Evolutionary conservation across 83 land plant genomes (phyloP).

Genomic region (Thuja plicata): DNA sequence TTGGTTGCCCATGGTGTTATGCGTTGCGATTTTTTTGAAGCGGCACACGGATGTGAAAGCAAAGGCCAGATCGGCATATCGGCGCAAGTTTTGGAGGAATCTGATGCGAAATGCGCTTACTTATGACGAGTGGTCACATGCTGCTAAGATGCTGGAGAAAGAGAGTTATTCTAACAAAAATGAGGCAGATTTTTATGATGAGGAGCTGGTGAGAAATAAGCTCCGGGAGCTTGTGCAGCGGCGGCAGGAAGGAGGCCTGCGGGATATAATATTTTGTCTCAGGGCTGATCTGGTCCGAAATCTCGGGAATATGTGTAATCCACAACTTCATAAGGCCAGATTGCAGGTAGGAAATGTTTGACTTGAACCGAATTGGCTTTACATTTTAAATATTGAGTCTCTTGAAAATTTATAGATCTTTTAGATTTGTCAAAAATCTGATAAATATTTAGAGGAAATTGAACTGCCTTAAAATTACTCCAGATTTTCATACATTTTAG

Average conservation of each 20-base stretch:
- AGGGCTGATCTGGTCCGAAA: slow-evolving; percentile 90
- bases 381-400: background rate
- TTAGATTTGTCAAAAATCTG: background rate
- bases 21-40: slow-evolving; percentile 53
- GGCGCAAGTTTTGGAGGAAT: slow-evolving; percentile 90
- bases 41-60: slow-evolving; percentile 57
- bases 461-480: background rate
- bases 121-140: slow-evolving; percentile 98
- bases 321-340: slow-evolving; percentile 90
- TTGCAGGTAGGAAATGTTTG: slow-evolving; percentile 41
- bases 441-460: background rate
- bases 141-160: slow-evolving; percentile 93
- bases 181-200: slow-evolving; percentile 87
- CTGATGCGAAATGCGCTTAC: slow-evolving; percentile 89
- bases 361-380: background rate
- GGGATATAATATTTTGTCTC: slow-evolving; percentile 92
- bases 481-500: background rate
- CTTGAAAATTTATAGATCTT: no score
- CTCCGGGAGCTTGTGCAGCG: slow-evolving; percentile 84
- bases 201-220: slow-evolving; percentile 85
- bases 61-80: slow-evolving; percentile 79
- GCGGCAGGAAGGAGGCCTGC: slow-evolving; percentile 71
- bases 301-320: slow-evolving; percentile 98
- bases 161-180: slow-evolving; percentile 49
- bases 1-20: slow-evolving; percentile 60